Evolutionary conservation across 2,329 filamentous ascomycete species (phyloP).

Genomic region (Conoideocrella luteorostrata): DNA sequence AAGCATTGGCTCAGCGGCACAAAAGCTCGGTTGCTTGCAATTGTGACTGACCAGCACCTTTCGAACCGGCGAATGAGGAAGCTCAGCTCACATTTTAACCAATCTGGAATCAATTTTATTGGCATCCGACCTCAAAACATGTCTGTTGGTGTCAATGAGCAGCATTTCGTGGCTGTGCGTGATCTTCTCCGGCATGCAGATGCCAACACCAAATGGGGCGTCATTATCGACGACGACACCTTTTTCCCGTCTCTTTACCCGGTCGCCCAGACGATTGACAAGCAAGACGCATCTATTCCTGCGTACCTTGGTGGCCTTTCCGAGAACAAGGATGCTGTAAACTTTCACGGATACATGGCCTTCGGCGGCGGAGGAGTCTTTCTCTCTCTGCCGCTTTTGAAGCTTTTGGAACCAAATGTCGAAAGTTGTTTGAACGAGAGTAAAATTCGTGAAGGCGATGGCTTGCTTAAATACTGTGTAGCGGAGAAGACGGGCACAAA

Average conservation of each 20-base stretch:
- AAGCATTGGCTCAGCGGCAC: constrained; percentile 49
- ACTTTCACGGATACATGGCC: constrained; percentile 50
- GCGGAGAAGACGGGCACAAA: constrained; percentile 46
- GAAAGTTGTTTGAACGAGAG: constrained; percentile 41
- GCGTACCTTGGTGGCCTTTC: constrained; percentile 52
- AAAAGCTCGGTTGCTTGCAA: constrained; percentile 43
- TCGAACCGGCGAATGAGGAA: constrained; percentile 17
- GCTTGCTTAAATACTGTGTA: constrained; percentile 51
- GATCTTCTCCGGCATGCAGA: constrained; percentile 39
- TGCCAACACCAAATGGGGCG: constrained; percentile 45
- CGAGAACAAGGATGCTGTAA: constrained; percentile 47
- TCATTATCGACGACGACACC: constrained; percentile 56
- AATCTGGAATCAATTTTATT: constrained; percentile 26
- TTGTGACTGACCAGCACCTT: constrained; percentile 35
- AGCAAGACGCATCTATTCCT: constrained; percentile 41
- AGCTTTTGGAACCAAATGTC: constrained; percentile 39
- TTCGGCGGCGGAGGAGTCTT: constrained; percentile 57
- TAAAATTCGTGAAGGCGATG: constrained; percentile 41
- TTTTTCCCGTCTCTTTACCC: constrained; percentile 52
- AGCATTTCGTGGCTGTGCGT: constrained; percentile 51
- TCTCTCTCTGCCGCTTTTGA: constrained; percentile 45
- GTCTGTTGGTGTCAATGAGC: constrained; percentile 39
- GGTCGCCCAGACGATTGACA: constrained; percentile 39
- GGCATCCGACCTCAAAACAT: constrained; percentile 27
- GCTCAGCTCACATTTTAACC: constrained; percentile 20